Evolutionary conservation across 2,329 filamentous ascomycete species (phyloP).

Genomic region (Trichoderma guizhouense): DNA sequence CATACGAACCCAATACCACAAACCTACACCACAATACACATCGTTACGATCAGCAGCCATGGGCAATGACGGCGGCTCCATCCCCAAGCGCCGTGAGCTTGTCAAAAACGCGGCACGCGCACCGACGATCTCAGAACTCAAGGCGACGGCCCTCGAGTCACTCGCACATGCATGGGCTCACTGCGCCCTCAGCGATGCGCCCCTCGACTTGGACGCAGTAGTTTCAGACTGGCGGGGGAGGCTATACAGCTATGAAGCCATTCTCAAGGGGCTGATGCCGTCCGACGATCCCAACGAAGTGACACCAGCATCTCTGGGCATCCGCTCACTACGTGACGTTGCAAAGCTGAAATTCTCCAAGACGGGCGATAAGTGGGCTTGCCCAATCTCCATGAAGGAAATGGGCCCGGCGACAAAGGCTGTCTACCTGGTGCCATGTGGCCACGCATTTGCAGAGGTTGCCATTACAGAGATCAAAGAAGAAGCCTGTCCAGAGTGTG

Average conservation of each 20-base stretch:
- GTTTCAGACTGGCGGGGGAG: slow-evolving; percentile 82
- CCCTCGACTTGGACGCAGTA: slow-evolving; percentile 65
- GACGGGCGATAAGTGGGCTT: slow-evolving; percentile 63
- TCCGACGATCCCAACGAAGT: slow-evolving; percentile 54
- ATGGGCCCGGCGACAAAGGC: slow-evolving; percentile 75
- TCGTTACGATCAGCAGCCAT: slow-evolving; percentile 44
- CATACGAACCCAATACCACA: neutral
- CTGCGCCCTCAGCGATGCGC: slow-evolving; percentile 79
- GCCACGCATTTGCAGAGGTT: slow-evolving; percentile 86
- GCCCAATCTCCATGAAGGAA: slow-evolving; percentile 83
- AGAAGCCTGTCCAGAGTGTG: slow-evolving; percentile 66
- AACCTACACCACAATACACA: neutral
- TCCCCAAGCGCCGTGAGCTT: slow-evolving; percentile 91
- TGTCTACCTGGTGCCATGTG: slow-evolving; percentile 90
- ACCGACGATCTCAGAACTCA: slow-evolving; percentile 79
- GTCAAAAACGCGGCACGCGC: slow-evolving; percentile 88
- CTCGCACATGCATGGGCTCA: slow-evolving; percentile 83
- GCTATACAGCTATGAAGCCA: slow-evolving; percentile 91
- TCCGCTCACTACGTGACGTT: slow-evolving; percentile 81
- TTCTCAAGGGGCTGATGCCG: slow-evolving; percentile 62
- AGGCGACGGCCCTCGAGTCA: slow-evolving; percentile 81
- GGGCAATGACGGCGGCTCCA: slow-evolving; percentile 98
- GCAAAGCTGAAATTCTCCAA: slow-evolving; percentile 73
- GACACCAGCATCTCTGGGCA: slow-evolving; percentile 50
- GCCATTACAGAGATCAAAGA: slow-evolving; percentile 78